Percentiles rank a stretch among this genome's conserved stretches.
Conservation (phyloP, 2,329 filamentous ascomycete genomes). For the Trichoderma polysporum region DNA sequence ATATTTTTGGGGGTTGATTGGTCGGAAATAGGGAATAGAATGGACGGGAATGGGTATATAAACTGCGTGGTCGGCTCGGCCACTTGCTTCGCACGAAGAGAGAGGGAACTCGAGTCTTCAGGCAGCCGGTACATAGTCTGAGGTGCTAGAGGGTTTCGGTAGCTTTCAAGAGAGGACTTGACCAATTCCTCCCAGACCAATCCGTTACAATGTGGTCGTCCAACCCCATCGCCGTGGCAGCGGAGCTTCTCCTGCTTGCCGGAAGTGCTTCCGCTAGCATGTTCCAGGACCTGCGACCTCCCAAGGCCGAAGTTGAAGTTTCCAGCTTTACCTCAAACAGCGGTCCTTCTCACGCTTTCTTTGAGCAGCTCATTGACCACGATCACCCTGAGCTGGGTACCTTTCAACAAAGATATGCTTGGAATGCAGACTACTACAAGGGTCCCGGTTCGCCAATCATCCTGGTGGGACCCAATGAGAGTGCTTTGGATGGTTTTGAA, state of each 20-base stretch:
- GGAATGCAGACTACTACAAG: conserved; percentile 71
- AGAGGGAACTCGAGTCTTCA: not conserved
- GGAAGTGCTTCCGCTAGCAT: not conserved
- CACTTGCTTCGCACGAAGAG: not conserved
- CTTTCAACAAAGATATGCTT: conserved; percentile 76
- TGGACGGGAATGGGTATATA: not conserved
- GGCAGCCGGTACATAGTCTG: not conserved
- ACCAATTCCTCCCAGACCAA: not conserved
- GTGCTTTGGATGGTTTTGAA: conserved; percentile 55
- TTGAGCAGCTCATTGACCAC: conserved; percentile 60
- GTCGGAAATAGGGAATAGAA: not conserved
- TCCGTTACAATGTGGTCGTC: conserved; percentile 11
- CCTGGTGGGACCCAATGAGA: conserved; percentile 66
- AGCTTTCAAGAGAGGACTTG: not conserved
- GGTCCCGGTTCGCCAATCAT: conserved; percentile 76
- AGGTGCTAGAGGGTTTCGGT: not conserved
- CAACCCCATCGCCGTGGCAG: not conserved
- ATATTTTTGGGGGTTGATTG: not conserved
- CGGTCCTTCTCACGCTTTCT: conserved; percentile 30
- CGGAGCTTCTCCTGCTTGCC: conserved; percentile 15
- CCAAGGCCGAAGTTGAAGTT: not conserved
- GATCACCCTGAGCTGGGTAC: conserved; percentile 53
- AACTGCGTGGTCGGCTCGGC: not conserved
- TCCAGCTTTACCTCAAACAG: not conserved
- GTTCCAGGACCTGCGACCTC: not conserved